Conservation (phyloP, 176 grass and related monocot genomes). For the Zea mays region DNA sequence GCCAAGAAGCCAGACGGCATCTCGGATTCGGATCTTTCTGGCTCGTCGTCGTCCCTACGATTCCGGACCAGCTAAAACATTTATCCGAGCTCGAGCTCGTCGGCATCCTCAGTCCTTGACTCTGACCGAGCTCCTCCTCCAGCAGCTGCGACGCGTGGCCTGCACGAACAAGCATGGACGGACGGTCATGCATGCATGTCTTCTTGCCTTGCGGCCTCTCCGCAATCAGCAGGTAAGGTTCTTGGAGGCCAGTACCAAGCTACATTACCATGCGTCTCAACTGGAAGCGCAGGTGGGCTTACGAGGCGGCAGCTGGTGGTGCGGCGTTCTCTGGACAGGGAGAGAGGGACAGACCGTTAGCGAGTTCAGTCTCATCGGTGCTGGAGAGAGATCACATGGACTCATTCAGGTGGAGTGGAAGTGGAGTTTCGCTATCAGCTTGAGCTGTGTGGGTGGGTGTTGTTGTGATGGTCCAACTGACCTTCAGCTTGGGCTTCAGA, state of each 20-base stretch:
- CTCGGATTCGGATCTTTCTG: not conserved
- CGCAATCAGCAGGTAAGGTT: not conserved
- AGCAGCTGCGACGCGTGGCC: conserved; percentile 11
- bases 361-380: not conserved
- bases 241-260: not conserved
- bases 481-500: conserved; percentile 94
- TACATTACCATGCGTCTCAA: conserved; percentile 47
- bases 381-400: not conserved
- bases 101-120: not conserved
- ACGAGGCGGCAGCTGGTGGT: conserved; percentile 81
- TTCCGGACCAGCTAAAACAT: conserved; percentile 30
- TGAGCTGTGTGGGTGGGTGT: not conserved
- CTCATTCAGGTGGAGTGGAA: not conserved
- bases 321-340: conserved; percentile 73
- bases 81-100: not conserved
- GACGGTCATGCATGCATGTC: conserved; percentile 5
- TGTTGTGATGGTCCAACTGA: conserved; percentile 13
- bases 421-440: not conserved
- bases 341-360: not conserved
- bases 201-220: not conserved
- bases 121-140: conserved; percentile 24
- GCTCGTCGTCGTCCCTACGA: conserved; percentile 33
- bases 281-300: conserved; percentile 79
- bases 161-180: not conserved
- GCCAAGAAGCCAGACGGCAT: conserved; percentile 17